Base-by-base conservation (phyloP, 1,284 basidiomycete species). In the Melampsora larici-populina region DNA sequence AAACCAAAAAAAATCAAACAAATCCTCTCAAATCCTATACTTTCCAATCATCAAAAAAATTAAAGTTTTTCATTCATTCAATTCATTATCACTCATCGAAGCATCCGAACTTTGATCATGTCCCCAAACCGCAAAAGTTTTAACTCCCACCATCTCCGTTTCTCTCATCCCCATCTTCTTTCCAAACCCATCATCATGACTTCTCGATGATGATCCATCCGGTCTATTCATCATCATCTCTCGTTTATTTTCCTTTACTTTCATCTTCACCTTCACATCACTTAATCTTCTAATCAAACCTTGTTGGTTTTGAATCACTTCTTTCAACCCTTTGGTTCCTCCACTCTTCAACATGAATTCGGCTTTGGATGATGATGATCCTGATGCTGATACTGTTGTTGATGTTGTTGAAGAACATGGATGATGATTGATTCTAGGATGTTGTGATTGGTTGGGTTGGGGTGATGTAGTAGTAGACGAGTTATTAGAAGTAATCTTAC, bases 51-150 rank as follows among this genome's bases (percentile, higher is more conserved):
- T n/a, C n/a, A n/a, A n/a, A 49, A 49, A 21, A 49, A 49, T 49
- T 49, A 49, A 11, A 11, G 48, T 11, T 11, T 21, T 11, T 11
- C 48, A 49, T 21, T 11, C 48, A 49, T 49, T 11, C 21, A 4
- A 58, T 62, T 62, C 51, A 40, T 33, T 33, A 71, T 71, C 71
- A 66, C 71, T 66, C 36, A 48, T 29, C 1, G 71, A 74, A 29
- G 63, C 72, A 24, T 75, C 72, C 7, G 72, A 75, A 40, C 65
- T 62, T 48, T 64, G 55, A 62, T 75, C 73, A 26, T 67, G 65
- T 5, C 73, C 73, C 73, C 73, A 75, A 31, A 75, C 73, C 8
- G 73, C 73, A 43, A 75, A 75, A 1, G 73, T 55, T 26, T 75
- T 75, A 0, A 62, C 43, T 29, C 33, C n/a, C n/a, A n/a, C n/a